phyloP scores from a whole-genome alignment of 2,329 filamentous ascomycete genomes.

The Neonectria punicea region DNA sequence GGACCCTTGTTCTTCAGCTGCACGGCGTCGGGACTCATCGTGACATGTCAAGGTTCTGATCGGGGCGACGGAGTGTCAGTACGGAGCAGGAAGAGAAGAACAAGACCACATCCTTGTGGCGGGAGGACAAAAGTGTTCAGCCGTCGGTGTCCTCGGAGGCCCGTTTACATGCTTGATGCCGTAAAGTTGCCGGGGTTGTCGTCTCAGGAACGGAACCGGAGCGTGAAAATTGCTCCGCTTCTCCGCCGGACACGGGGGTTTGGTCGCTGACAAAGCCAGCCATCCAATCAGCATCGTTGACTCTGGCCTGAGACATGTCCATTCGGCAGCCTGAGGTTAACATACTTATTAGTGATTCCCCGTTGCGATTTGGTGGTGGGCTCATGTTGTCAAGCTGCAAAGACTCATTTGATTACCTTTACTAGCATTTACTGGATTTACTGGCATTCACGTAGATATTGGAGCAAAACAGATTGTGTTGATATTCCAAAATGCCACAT shows the following conservation, averaged over 20 bases:
- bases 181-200: conserved; percentile 28
- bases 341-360: not conserved
- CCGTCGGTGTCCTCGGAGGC: conserved; percentile 28
- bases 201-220: conserved; percentile 40
- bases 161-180: conserved; percentile 31
- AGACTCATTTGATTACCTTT: not conserved
- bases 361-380: too few relatives aligned
- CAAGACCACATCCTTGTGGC: conserved; percentile 26
- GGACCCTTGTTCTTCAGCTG: conserved; percentile 54
- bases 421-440: conserved; percentile 3
- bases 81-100: conserved; percentile 30
- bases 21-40: conserved; percentile 32
- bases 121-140: conserved; percentile 14
- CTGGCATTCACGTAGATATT: conserved; percentile 6
- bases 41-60: conserved; percentile 31
- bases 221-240: conserved; percentile 42
- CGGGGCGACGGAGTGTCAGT: conserved; percentile 19
- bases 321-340: not conserved
- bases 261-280: not conserved
- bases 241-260: conserved; percentile 38
- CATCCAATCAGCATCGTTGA: not conserved
- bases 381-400: not conserved
- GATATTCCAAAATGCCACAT: conserved; percentile 13
- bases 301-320: not conserved
- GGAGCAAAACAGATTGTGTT: conserved; percentile 17